Base-by-base conservation (phyloP, 306 rosid genomes). In the Glycine latifolia region DNA sequence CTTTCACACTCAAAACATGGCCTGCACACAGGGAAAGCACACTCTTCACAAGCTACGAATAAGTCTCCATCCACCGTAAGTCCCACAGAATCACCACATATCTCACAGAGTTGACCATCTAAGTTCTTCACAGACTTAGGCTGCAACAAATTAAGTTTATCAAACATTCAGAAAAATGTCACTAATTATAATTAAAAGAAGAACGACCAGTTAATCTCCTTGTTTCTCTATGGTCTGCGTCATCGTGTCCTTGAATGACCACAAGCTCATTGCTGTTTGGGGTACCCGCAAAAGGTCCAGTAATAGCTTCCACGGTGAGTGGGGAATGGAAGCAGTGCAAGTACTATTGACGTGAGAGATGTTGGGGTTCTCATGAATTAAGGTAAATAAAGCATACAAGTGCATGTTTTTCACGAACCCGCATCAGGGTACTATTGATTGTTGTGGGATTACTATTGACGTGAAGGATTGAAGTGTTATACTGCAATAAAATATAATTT, bases 1-100 rank as follows among this genome's bases (percentile, higher is more conserved):
- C 99, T 85, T 87, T 95, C 99, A 73, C 93, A 95, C 91, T 95
- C 99, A 80, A 93, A 95, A 78, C 99, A 95, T 20, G 98, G 97
- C 78, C 99, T 91, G 82, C 99, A 95, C 4, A 84, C 98, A 0
- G 99, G 99, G 80, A 95, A 95, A 50, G 98, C 99, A 80, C 99
- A 95, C 85, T 95, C 99, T 78, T 95, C 95, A 85, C 99, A 95
- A 33, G 99, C 99, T 46, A 95, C 91, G 79, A 95, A 95, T 81
- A 95, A 79, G 61, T 95, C 99, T 85, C 94, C 98, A 47, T 88
- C 96, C 83, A 95, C 99, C 0, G 97, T 93, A 13, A 83, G 41
- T 48, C 99, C 98, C 81, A 95, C 99, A 2, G 88, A 90, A 79
- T 95, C 99, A 0, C 99, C 98, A 54, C 99, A 95, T 70, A 95